These are phyloP conservation scores for Lactarius psammicola DNA, from an alignment of 768 basidiomycete species.

Conservation along the genomic window DNA sequence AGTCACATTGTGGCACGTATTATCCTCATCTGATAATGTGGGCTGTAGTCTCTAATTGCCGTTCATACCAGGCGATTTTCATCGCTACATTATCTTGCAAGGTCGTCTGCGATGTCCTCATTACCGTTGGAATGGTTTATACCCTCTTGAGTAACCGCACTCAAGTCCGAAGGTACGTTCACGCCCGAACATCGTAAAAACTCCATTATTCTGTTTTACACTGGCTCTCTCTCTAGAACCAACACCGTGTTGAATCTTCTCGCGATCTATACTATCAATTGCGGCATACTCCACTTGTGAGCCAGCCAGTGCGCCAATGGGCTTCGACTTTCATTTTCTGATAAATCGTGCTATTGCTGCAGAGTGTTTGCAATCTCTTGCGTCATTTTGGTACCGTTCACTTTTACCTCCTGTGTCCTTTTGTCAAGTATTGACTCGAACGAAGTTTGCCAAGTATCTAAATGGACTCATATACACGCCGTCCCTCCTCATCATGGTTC, in stretches of 20 bases:
- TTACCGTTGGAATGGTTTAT: no score
- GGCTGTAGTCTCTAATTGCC: not conserved
- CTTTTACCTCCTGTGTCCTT: not conserved
- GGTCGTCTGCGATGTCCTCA: no score
- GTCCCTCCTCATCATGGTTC: no score
- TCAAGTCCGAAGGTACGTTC: no score
- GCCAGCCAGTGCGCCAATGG: not conserved
- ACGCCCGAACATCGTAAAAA: no score
- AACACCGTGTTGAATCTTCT: not conserved
- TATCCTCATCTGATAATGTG: not conserved
- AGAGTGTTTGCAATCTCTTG: not conserved
- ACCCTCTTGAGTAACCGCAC: no score
- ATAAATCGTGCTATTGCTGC: not conserved
- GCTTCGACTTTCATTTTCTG: not conserved
- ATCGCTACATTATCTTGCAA: no score
- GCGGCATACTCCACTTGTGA: not conserved
- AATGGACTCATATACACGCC: no score
- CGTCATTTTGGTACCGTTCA: not conserved
- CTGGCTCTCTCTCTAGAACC: not conserved
- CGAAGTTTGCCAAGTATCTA: no score
- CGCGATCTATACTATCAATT: conserved; percentile 1
- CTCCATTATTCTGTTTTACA: not conserved
- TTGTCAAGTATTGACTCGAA: no score
- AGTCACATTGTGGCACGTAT: no score
- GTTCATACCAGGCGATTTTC: not conserved